Base-by-base conservation (phyloP, 441 rosid species). In the Macaranga tanarius region DNA sequence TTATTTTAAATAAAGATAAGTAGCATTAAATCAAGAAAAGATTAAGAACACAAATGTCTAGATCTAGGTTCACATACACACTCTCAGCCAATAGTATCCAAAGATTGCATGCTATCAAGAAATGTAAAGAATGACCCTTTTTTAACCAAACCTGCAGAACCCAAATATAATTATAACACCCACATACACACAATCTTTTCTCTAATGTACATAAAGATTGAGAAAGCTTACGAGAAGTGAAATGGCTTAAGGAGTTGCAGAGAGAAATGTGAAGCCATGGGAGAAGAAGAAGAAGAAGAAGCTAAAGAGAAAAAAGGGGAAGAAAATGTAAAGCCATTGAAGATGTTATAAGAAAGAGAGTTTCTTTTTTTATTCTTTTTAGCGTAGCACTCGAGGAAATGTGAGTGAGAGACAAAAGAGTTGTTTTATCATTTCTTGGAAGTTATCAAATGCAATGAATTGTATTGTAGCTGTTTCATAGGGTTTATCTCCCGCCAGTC, bases 191-290 rank as follows among this genome's bases (percentile, higher is more conserved):
- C n/a, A 1, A 10, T 44, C 26, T 25, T 26, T 20, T 42, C 4
- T 10, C 54, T 12, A 0, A 50, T 12, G 13, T 16, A 51, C 22
- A 19, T 26, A 28, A 51, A 56, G 62, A 56, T 13, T 52, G 54
- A 44, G 62, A 61, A 65, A 69, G 47, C 84, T 85, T 85, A 87
- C 92, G 76, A 25, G 76, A 72, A 47, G 67, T 38, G 48, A 66
- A 73, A 66, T 61, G 75, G 73, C 47, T 58, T 67, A 70, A 76
- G 79, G 5, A 72, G 81, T 9, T 72, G 87, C 71, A 77, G 78
- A 57, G 76, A 78, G 67, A 76, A 71, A 38, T 57, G 79, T 52
- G 83, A 83, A 78, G 89, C 88, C 94, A 89, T 89, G 64, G 79
- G 75, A 48, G 76, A 50, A 62, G 69, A 47, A 61, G 60, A 52